These are phyloP conservation scores for Fagus crenata DNA, from an alignment of 306 rosid species.

Conservation along the genomic window DNA sequence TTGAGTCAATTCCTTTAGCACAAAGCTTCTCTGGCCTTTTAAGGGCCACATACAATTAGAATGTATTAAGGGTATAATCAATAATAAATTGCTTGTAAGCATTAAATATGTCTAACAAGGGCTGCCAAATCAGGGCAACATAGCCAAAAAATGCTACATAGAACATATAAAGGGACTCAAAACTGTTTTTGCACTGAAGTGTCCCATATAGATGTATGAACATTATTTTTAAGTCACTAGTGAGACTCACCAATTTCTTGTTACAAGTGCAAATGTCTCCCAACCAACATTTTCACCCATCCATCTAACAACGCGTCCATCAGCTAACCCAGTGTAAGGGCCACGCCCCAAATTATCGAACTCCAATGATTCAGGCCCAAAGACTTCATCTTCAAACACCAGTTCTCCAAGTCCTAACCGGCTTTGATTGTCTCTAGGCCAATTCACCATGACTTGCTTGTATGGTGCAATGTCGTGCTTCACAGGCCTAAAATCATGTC, in stretches of 20 bases:
- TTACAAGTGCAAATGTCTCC: conserved; percentile 87
- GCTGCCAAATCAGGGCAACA: no score
- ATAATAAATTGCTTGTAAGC: background rate
- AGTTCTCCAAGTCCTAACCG: conserved; percentile 58
- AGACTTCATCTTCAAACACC: conserved; percentile 66
- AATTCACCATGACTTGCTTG: conserved; percentile 67
- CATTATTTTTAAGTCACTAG: background rate
- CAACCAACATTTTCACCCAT: conserved; percentile 83
- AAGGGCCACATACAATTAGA: background rate
- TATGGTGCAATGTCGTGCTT: conserved; percentile 79
- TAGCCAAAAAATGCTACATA: no score
- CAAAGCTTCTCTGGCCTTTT: conserved; percentile 77
- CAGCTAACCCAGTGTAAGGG: conserved; percentile 88
- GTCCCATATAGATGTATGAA: no score
- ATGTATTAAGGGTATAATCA: background rate
- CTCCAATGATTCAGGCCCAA: conserved; percentile 90
- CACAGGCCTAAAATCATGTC: conserved; percentile 69
- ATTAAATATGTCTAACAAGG: background rate
- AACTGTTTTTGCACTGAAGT: no score
- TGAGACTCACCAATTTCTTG: conserved; percentile 60
- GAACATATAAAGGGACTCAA: no score
- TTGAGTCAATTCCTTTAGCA: conserved; percentile 65
- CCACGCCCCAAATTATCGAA: conserved; percentile 75
- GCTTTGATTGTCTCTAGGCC: conserved; percentile 85
- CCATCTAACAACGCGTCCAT: conserved; percentile 92